Evolutionary conservation across 2,329 filamentous ascomycete genomes (phyloP).

Genomic region (Colletotrichum nymphaeae): DNA sequence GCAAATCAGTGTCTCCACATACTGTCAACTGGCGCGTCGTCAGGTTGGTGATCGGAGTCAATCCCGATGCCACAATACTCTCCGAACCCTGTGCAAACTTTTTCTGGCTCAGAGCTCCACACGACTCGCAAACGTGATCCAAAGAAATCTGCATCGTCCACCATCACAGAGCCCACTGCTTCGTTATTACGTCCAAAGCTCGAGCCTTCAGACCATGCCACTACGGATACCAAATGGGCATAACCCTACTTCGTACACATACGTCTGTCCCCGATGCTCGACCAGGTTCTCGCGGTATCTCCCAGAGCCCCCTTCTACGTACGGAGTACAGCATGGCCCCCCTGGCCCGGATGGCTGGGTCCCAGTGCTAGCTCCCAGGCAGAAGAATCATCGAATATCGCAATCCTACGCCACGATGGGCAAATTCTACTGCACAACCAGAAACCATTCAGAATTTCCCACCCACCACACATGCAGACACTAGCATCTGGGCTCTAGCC

Average conservation of each 20-base stretch:
- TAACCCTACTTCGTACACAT: background rate
- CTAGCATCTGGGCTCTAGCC: constrained; percentile 9
- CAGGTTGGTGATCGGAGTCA: constrained; percentile 25
- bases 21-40: background rate
- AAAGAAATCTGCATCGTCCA: constrained; percentile 7
- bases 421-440: constrained; percentile 10
- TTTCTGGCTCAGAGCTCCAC: constrained; percentile 21
- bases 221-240: background rate
- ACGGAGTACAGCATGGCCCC: background rate
- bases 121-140: constrained; percentile 1
- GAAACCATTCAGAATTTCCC: background rate
- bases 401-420: constrained; percentile 31
- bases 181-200: background rate
- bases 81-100: constrained; percentile 31
- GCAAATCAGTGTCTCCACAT: constrained; percentile 34
- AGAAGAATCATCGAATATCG: constrained; percentile 27
- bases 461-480: background rate
- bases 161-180: background rate
- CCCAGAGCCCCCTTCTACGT: background rate
- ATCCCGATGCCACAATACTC: constrained; percentile 27
- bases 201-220: background rate
- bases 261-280: background rate
- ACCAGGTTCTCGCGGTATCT: constrained; percentile 2
- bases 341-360: background rate
- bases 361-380: constrained; percentile 9